Base-by-base conservation (phyloP, 2,329 filamentous ascomycete species). In the Dactylonectria macrodidyma region DNA sequence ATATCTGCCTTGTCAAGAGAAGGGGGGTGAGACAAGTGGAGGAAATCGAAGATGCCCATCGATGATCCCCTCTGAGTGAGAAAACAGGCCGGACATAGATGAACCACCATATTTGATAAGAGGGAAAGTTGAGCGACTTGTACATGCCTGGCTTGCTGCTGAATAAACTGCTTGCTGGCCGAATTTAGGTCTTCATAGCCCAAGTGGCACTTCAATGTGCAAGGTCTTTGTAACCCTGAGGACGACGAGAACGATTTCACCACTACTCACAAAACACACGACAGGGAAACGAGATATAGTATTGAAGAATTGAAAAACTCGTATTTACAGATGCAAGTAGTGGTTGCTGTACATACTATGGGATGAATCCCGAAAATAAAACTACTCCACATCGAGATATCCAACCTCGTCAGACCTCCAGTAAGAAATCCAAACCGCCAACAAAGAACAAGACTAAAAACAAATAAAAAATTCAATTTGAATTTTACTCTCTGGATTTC, bases 21-120 rank as follows among this genome's bases (percentile, higher is more conserved):
- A 41, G 57, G 62, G 55, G 33, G 55, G 19, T 19, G 19, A 19
- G n/a, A 22, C 46, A 8, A 47, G 26, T 19, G 33, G 33, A 26
- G 41, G 46, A 4, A 51, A 26, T 16, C 48, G 59, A 38, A 58
- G 46, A 34, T 51, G 44, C 52, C 46, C 14, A n/a, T 48, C 47
- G 14, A 60, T 46, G 38, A 52, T 66, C 52, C 38, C 41, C 51
- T 30, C 50, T 5, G 14, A 16, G 26, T 36, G 36, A 59, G 16
- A 58, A 60, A 44, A 38, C 19, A 46, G 61, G 48, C 10, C 34
- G 44, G 51, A 52, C 65, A 57, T 67, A 60, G 60, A 67, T 48
- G 36, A 59, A 67, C 60, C 22, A 65, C 30, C 48, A 61, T 41
- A 65, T 58, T 58, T 22, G 60, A 46, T 11, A 51, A 34, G 12